Evolutionary conservation across 1,139 yeast genomes (phyloP).

Genomic region (Scheffersomyces lignicola): DNA sequence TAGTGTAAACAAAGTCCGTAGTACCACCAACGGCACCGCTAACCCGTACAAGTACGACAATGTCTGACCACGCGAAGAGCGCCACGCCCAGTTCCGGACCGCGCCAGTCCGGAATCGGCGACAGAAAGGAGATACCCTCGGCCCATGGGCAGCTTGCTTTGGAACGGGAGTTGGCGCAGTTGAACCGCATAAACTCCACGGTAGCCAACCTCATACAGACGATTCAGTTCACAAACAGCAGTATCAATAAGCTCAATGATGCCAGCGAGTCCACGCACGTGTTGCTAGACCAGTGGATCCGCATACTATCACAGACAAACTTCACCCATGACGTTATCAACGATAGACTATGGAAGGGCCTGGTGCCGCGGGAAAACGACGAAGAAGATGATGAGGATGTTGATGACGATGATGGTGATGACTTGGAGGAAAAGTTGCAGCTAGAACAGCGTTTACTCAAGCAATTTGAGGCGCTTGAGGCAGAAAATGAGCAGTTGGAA

Average conservation of each 20-base stretch:
- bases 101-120: no score
- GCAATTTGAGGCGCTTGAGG: conserved; percentile 25
- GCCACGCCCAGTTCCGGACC: not conserved
- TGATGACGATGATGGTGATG: conserved; percentile 21
- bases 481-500: conserved; percentile 29
- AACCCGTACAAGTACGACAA: not conserved
- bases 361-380: conserved; percentile 13
- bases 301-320: conserved; percentile 46
- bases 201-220: conserved; percentile 30
- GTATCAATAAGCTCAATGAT: conserved; percentile 30
- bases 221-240: conserved; percentile 25
- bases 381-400: conserved; percentile 25
- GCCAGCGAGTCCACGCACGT: conserved; percentile 37
- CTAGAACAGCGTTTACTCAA: conserved; percentile 25
- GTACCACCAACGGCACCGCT: no score
- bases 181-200: conserved; percentile 31
- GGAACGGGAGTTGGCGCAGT: conserved; percentile 38
- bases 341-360: conserved; percentile 38
- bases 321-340: conserved; percentile 39
- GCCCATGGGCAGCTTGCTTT: conserved; percentile 23
- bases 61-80: conserved; percentile 1
- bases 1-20: no score
- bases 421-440: conserved; percentile 16
- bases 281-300: conserved; percentile 46
- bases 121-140: no score